Base-by-base conservation (phyloP, 1,139 yeast species). In the Lodderomyces theae region DNA sequence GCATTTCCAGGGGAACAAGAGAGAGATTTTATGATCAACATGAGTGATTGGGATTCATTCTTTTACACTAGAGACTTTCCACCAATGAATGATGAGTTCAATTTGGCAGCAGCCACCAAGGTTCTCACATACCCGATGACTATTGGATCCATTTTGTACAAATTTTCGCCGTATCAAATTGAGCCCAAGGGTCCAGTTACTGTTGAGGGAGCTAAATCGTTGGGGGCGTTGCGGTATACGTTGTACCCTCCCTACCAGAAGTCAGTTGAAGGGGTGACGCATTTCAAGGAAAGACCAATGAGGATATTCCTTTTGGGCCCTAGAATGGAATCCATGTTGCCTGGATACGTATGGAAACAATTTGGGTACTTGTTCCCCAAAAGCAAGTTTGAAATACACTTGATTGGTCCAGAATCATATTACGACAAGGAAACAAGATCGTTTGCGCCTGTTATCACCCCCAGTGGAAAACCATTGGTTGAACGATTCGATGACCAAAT, bases 11-110 rank as follows among this genome's bases (percentile, higher is more conserved):
- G 79, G 6, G 77, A 71, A 22, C 96, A 87, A 61, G 86, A 82
- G 47, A 72, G 73, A 39, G 97, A 90, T 58, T 82, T 82, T 45
- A 72, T 80, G 48, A 81, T 89, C 45, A 90, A 87, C 61, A 78
- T 90, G 61, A 70, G 82, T 40, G 82, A 78, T 60, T 92, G 98
- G 98, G 97, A 92, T 62, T 73, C 95, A 15, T 92, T 80, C 55
- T 84, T 92, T 60, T 92, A 92, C 63, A 92, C 98, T 0, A 77
- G 98, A 61, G 87, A 86, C 54, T 92, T 88, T 61, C 83, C 81
- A 54, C 90, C 97, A 5, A 90, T 92, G 97, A 96, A 92, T 62
- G 86, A 96, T 10, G 97, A 90, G 61, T 92, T 87, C 67, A 95
- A 90, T 63, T 70, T 90, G 57, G 97, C 98, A 0, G 95, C 95